These are phyloP conservation scores for Phylloporus arenicola DNA, from an alignment of 768 basidiomycete genomes.

Conservation along the genomic window DNA sequence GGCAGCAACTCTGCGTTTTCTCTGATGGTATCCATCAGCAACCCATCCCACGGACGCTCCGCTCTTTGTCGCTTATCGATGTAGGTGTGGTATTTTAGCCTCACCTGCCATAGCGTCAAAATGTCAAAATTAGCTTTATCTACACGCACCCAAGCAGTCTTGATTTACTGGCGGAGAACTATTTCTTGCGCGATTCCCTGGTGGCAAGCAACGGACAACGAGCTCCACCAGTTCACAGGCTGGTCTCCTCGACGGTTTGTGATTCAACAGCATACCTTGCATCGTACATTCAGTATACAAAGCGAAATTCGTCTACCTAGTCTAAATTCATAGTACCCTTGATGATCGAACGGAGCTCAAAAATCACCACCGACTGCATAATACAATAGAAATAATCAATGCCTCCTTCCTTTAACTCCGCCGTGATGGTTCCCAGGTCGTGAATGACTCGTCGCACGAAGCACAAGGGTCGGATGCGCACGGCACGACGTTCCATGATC, in stretches of 20 bases:
- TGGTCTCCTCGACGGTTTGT: neutral
- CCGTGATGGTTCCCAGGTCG: slow-evolving; percentile 55
- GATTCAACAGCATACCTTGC: neutral
- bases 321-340: neutral
- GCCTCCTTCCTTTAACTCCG: slow-evolving; percentile 20
- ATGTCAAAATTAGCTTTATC: slow-evolving; percentile 5
- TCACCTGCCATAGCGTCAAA: slow-evolving; percentile 1
- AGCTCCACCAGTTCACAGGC: neutral
- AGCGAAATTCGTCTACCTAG: neutral
- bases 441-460: slow-evolving; percentile 51
- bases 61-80: neutral
- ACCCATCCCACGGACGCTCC: neutral
- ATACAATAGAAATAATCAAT: neutral
- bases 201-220: neutral
- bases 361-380: neutral
- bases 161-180: neutral
- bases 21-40: neutral
- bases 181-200: neutral
- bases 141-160: too few relatives aligned
- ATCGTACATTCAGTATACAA: neutral
- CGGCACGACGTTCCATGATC: slow-evolving; percentile 17
- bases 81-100: neutral
- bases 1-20: neutral
- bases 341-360: neutral
- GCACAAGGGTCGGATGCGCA: slow-evolving; percentile 27